Evolutionary conservation across 2,329 filamentous ascomycete genomes (phyloP).

Genomic region (Colletotrichum liriopes): DNA sequence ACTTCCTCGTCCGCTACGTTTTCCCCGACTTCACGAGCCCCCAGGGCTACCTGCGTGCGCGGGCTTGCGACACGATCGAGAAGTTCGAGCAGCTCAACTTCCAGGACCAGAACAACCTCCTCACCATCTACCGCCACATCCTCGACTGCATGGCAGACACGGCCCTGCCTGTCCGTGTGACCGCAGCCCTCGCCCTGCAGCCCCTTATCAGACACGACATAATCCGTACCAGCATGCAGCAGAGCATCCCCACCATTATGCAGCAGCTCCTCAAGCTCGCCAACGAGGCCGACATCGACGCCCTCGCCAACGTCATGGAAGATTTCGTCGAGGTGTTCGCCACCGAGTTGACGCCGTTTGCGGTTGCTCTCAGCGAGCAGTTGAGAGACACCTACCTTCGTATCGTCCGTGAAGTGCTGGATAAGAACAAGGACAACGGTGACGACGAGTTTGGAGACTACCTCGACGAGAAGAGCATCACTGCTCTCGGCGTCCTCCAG

Average conservation of each 20-base stretch:
- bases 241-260: slow-evolving; percentile 99
- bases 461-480: slow-evolving; percentile 98
- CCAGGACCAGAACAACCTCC: slow-evolving; percentile 94
- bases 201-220: slow-evolving; percentile 96
- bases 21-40: slow-evolving; percentile 97
- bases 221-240: slow-evolving; percentile 95
- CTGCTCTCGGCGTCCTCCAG: slow-evolving; percentile 93
- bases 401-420: slow-evolving; percentile 91
- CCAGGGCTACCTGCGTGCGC: slow-evolving; percentile 92
- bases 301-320: slow-evolving; percentile 98
- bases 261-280: slow-evolving; percentile 97
- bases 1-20: slow-evolving; percentile 97
- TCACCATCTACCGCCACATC: slow-evolving; percentile 97
- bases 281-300: slow-evolving; percentile 98
- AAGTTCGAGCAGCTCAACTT: slow-evolving; percentile 99
- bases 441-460: slow-evolving; percentile 91
- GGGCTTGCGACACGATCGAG: slow-evolving; percentile 96
- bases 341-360: slow-evolving; percentile 96
- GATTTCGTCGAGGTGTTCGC: slow-evolving; percentile 99
- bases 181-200: slow-evolving; percentile 93
- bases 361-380: slow-evolving; percentile 95
- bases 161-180: slow-evolving; percentile 94
- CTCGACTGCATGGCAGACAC: slow-evolving; percentile 96
- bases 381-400: slow-evolving; percentile 95
- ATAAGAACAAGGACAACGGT: slow-evolving; percentile 83